phyloP scores from a whole-genome alignment of 768 basidiomycete species.

The Boletus reticulatus region DNA sequence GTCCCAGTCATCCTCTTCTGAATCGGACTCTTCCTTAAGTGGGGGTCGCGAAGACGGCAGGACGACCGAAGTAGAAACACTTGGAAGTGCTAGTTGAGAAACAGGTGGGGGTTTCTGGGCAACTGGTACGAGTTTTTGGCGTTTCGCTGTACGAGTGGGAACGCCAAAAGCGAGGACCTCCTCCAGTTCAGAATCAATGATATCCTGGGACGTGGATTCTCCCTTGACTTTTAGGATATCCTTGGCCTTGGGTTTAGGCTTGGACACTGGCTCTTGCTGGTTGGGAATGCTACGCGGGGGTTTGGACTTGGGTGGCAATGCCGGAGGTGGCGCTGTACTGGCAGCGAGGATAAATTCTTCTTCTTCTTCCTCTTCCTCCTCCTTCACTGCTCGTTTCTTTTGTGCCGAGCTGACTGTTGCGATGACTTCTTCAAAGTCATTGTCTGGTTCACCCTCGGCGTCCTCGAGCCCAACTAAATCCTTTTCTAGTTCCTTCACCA shows the following conservation, averaged over 20 bases:
- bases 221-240: constrained; percentile 21
- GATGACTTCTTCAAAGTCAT: constrained; percentile 44
- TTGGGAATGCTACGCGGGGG: constrained; percentile 24
- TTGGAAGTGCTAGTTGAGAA: constrained; percentile 40
- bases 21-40: constrained; percentile 35
- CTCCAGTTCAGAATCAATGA: constrained; percentile 35
- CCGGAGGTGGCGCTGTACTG: constrained; percentile 13
- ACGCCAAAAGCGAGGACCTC: constrained; percentile 50
- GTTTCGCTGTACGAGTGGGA: constrained; percentile 41
- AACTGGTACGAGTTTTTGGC: constrained; percentile 23
- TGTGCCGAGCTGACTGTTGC: constrained; percentile 24
- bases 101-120: constrained; percentile 9
- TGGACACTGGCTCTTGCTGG: constrained; percentile 20
- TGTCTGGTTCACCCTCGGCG: constrained; percentile 41
- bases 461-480: constrained; percentile 32
- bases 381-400: constrained; percentile 33
- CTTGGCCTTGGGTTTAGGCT: constrained; percentile 28
- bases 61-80: constrained; percentile 28
- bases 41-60: constrained; percentile 29
- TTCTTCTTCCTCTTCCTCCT: constrained; percentile 30
- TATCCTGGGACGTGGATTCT: constrained; percentile 14
- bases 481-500: constrained; percentile 28
- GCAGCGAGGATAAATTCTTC: constrained; percentile 31
- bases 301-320: constrained; percentile 35
- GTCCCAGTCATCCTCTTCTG: constrained; percentile 57